phyloP scores from a whole-genome alignment of 371 early-diverging fungal species.

The Lichtheimia ramosa region DNA sequence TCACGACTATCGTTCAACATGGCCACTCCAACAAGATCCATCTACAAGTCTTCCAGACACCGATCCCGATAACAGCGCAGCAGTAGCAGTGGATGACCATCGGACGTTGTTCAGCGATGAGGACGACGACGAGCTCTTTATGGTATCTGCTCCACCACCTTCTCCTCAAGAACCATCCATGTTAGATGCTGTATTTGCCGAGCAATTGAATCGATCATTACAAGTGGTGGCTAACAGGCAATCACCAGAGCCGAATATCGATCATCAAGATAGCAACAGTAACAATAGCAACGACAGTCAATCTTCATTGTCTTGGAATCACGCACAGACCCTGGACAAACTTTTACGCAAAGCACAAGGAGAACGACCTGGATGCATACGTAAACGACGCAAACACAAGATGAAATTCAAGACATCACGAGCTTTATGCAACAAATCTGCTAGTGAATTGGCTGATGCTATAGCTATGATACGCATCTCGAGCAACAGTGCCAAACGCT shows the following conservation, averaged over 20 bases:
- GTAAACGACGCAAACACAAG: neutral
- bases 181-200: constrained; percentile 18
- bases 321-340: constrained; percentile 14
- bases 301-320: constrained; percentile 8
- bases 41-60: neutral
- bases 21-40: neutral
- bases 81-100: neutral
- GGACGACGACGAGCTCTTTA: constrained; percentile 12
- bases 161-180: constrained; percentile 21
- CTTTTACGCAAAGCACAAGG: constrained; percentile 9
- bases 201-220: constrained; percentile 14
- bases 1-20: neutral
- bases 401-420: neutral
- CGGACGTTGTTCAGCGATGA: constrained; percentile 4
- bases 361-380: constrained; percentile 7
- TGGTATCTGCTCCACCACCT: constrained; percentile 18
- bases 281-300: neutral
- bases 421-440: constrained; percentile 10
- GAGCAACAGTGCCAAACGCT: neutral
- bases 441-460: constrained; percentile 17
- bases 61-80: neutral
- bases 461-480: constrained; percentile 16
- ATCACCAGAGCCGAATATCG: neutral
- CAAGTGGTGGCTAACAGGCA: constrained; percentile 9
- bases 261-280: neutral